Percentiles rank a stretch among this genome's conserved stretches.
These are phyloP conservation scores for Actinidia arguta DNA, from an alignment of 179 eudicot species.

Conservation along the genomic window DNA sequence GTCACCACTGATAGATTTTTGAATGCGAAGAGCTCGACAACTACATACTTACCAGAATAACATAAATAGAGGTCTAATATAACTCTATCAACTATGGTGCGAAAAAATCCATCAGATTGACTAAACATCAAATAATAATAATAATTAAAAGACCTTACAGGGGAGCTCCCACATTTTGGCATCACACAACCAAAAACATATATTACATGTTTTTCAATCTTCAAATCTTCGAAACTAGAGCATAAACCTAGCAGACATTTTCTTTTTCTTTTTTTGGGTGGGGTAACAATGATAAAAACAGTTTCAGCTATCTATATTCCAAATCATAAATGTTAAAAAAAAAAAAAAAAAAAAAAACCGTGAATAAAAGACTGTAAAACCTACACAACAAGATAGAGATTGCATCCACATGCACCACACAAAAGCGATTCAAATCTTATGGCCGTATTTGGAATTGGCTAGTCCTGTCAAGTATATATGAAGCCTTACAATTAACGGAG, in stretches of 20 bases:
- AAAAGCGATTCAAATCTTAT: constrained; percentile 44
- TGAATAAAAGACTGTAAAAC: constrained; percentile 40
- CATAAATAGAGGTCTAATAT: not conserved
- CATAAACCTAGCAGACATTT: too few species aligned
- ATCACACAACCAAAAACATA: constrained; percentile 73
- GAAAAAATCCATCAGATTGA: too few species aligned
- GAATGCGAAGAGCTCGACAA: constrained; percentile 88
- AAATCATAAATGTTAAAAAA: too few species aligned
- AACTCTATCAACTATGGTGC: not conserved
- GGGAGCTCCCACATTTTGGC: constrained; percentile 61
- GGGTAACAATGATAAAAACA: too few species aligned
- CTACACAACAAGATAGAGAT: constrained; percentile 74
- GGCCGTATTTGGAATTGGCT: too few species aligned
- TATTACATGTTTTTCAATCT: too few species aligned
- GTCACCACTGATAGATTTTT: constrained; percentile 57
- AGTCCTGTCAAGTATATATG: constrained; percentile 23
- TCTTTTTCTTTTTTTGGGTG: too few species aligned
- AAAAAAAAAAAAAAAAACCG: constrained; percentile 3
- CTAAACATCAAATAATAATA: too few species aligned
- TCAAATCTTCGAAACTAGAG: too few species aligned
- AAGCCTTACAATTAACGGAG: not conserved
- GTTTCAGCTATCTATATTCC: too few species aligned
- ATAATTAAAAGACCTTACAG: constrained; percentile 34
- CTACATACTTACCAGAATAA: constrained; percentile 43
- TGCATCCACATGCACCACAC: constrained; percentile 70